A percentile compares a stretch with the other conserved stretches of the same genome.
phyloP scores from a whole-genome alignment of 768 basidiomycete species.

The Suillus subalutaceus region DNA sequence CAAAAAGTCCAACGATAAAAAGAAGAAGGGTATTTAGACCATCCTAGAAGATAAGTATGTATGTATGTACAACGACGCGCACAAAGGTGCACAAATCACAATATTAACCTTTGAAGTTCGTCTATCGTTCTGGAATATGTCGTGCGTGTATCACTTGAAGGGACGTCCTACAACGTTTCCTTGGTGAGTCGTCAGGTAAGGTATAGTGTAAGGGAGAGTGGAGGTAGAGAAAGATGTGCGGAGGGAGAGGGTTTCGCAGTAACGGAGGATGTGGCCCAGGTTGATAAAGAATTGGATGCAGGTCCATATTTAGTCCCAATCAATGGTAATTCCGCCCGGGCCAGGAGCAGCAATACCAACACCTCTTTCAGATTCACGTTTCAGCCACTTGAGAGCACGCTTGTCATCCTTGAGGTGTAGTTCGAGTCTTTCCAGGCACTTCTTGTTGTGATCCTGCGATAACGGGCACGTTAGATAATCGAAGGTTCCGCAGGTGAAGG shows the following conservation, averaged over 20 bases:
- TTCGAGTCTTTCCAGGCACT: conserved; percentile 64
- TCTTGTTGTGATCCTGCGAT: conserved; percentile 78
- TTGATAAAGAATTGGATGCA: conserved; percentile 4
- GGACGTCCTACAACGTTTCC: conserved; percentile 26
- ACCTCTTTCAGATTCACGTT: conserved; percentile 72
- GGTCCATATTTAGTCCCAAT: conserved; percentile 61
- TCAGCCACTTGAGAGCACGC: conserved; percentile 80
- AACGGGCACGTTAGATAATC: conserved; percentile 14
- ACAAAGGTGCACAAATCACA: conserved; percentile 22
- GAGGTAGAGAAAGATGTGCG: conserved; percentile 9
- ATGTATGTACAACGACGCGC: conserved; percentile 21
- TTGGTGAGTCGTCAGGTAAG: conserved; percentile 30
- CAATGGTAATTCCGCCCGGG: conserved; percentile 74
- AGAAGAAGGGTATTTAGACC: neutral
- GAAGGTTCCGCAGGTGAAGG: neutral
- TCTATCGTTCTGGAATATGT: conserved; percentile 22
- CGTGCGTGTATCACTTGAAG: conserved; percentile 8
- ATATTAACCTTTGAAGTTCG: conserved; percentile 28
- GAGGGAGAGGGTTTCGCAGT: conserved; percentile 26
- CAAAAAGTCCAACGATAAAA: neutral
- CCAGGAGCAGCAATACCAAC: conserved; percentile 68
- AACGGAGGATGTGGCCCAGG: conserved; percentile 12
- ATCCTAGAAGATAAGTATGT: conserved; percentile 22
- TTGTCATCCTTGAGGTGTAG: conserved; percentile 76
- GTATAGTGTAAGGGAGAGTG: conserved; percentile 24